A percentile compares a stretch with the other conserved stretches of the same genome.
These are phyloP conservation scores for Olyra latifolia DNA, from an alignment of 176 grass and related monocot genomes.

Conservation along the genomic window DNA sequence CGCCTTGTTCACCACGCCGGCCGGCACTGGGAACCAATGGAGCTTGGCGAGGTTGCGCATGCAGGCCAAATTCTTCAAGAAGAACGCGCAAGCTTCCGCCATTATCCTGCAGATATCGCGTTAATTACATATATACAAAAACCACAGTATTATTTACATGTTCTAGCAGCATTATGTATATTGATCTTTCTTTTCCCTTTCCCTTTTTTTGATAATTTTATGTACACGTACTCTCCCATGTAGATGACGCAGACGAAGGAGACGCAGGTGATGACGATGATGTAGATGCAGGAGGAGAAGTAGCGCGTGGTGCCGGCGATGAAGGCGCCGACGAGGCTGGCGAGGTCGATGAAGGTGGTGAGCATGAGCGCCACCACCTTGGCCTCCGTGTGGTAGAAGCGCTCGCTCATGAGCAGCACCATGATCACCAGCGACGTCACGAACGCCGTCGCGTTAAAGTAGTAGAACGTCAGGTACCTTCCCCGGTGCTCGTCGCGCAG, in stretches of 20 bases:
- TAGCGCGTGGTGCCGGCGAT: conserved; percentile 22
- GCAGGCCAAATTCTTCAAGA: background rate
- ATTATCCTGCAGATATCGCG: background rate
- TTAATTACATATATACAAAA: no score
- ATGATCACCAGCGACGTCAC: background rate
- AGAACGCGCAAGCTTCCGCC: background rate
- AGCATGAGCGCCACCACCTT: background rate
- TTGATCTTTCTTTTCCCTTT: no score
- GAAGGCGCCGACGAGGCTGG: conserved; percentile 51
- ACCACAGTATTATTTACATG: no score
- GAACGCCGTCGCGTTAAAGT: conserved; percentile 4
- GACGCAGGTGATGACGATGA: conserved; percentile 38
- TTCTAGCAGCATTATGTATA: no score
- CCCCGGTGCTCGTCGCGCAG: background rate
- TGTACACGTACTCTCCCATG: conserved; percentile 13
- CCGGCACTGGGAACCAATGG: conserved; percentile 22
- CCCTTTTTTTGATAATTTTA: no score
- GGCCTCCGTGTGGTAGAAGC: background rate
- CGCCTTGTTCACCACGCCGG: background rate
- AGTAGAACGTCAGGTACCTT: conserved; percentile 21
- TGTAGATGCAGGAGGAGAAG: conserved; percentile 26
- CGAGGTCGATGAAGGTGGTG: conserved; percentile 34
- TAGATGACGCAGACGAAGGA: conserved; percentile 30
- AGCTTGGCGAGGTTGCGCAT: background rate
- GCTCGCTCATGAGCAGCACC: conserved; percentile 23